These are phyloP conservation scores for Chlamydomonas sp. DNA, from an alignment of 139 green algal genomes.

Conservation along the genomic window DNA sequence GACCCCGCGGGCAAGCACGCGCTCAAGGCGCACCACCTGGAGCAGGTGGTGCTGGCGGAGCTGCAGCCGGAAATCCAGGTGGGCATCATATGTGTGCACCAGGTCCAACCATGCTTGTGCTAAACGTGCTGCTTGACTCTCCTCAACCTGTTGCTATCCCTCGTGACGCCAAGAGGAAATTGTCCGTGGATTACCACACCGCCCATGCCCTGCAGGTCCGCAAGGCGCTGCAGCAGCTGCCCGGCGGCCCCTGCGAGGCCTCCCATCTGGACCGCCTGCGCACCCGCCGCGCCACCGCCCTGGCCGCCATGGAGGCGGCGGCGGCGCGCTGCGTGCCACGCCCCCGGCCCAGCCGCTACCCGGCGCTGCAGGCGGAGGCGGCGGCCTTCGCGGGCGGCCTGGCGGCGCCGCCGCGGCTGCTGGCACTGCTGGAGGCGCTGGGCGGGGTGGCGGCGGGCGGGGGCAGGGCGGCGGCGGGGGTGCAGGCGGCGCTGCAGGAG, in stretches of 20 bases:
- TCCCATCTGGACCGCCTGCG: constrained; percentile 45
- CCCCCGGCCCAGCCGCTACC: constrained; percentile 80
- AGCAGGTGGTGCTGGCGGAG: constrained; percentile 40
- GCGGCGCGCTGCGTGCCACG: constrained; percentile 69
- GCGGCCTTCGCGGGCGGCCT: constrained; percentile 49
- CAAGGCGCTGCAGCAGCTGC: constrained; percentile 60
- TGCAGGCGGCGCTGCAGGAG: constrained; percentile 38
- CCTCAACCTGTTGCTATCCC: not conserved
- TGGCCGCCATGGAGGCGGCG: constrained; percentile 3
- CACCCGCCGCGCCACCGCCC: not conserved
- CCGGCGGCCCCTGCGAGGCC: constrained; percentile 68
- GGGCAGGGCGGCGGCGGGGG: not conserved
- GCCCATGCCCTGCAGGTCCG: constrained; percentile 45
- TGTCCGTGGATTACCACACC: too few relatives aligned
- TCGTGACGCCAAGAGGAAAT: not conserved
- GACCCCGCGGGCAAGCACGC: constrained; percentile 85
- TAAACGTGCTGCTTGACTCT: not conserved
- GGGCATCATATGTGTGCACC: not conserved
- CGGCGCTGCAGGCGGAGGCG: constrained; percentile 61
- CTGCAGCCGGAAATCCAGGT: constrained; percentile 65
- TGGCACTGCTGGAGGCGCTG: constrained; percentile 41
- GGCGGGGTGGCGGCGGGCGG: not conserved
- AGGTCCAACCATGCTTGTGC: not conserved
- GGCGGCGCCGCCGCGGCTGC: constrained; percentile 36
- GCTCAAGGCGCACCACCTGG: constrained; percentile 55